These are phyloP conservation scores for Platanus orientalis DNA, from an alignment of 164 flowering plant genomes.

Conservation along the genomic window DNA sequence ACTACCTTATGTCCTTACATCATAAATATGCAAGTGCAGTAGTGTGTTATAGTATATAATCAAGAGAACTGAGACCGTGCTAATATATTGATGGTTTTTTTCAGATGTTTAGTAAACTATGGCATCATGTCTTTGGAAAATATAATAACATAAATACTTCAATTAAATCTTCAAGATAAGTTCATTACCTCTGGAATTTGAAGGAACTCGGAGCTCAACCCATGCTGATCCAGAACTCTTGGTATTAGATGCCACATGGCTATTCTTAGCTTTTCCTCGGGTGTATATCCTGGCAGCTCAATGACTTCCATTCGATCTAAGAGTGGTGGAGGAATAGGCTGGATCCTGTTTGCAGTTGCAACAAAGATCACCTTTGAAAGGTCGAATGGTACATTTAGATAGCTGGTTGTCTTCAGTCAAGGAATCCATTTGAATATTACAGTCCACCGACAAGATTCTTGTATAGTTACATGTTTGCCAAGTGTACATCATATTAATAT, in stretches of 20 bases:
- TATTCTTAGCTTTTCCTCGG: conserved; percentile 89
- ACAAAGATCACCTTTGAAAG: conserved; percentile 95
- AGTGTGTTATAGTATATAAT: background rate
- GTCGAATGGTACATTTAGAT: conserved; percentile 96
- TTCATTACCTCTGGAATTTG: conserved; percentile 83
- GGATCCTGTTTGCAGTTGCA: conserved; percentile 89
- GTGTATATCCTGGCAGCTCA: conserved; percentile 98
- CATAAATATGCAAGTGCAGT: no score
- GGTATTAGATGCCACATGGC: conserved; percentile 92
- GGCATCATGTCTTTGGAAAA: background rate
- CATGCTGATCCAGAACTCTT: conserved; percentile 95
- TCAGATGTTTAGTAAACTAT: background rate
- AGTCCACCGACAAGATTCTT: background rate
- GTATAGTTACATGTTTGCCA: background rate
- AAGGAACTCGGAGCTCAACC: conserved; percentile 70
- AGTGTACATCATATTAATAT: no score
- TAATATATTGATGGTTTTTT: no score
- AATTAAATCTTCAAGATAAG: no score
- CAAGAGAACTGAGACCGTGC: background rate
- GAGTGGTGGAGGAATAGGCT: conserved; percentile 97
- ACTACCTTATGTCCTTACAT: no score
- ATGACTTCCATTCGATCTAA: conserved; percentile 98
- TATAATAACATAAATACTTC: background rate
- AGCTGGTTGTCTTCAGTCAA: conserved; percentile 63
- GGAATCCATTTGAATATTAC: conserved; percentile 24